Evolutionary conservation across 2,329 filamentous ascomycete species (phyloP), one percentile per base, ranked within the genome.

Genomic region (Fusarium napiforme): DNA sequence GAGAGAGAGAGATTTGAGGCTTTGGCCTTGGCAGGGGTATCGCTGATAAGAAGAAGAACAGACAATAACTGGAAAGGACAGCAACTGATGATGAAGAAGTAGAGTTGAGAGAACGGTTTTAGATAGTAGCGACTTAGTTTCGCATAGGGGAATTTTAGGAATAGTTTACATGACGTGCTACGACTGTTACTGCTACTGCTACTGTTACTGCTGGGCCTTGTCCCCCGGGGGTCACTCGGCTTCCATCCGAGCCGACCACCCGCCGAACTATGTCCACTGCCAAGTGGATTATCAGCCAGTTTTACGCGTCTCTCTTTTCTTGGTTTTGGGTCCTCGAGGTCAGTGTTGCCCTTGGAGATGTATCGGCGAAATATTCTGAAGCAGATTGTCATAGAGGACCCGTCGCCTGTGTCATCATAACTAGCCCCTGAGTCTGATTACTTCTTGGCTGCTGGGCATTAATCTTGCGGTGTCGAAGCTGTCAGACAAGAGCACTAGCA

Each of bases 91-190:
- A 36, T 34, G 50, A 19, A 32, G 28, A 47, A 55, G 42, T 16
- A 59, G 60, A 49, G 37, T 58, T 53, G 55, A 45, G 45, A 45
- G 9, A 30, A 19, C 47, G 58, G 52, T 53, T 42, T 55, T 42
- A n/a, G 36, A 42, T 40, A 55, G 36, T 30, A 55, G 36, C 23
- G 42, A 55, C 50, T 30, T 43, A 58, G 49, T 60, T 40, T 45
- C 45, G 58, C 62, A 65, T 55, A 64, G 67, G 66, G 46, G 67
- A 69, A 26, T 39, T 36, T 37, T 50, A 36, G 57, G 57, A 52
- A 60, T 46, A 58, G 32, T 58, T 66, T 71, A 53, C 61, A 73
- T 78, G 76, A 74, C 76, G 76, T 78, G 76, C 76, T 77, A 69
- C 76, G 77, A 67, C 67, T 37, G 18, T 6, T 37, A 67, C 65